Evolutionary conservation across 768 basidiomycete species (phyloP), one percentile per base, ranked within the genome.

Genomic region (Pleurotus platypus): DNA sequence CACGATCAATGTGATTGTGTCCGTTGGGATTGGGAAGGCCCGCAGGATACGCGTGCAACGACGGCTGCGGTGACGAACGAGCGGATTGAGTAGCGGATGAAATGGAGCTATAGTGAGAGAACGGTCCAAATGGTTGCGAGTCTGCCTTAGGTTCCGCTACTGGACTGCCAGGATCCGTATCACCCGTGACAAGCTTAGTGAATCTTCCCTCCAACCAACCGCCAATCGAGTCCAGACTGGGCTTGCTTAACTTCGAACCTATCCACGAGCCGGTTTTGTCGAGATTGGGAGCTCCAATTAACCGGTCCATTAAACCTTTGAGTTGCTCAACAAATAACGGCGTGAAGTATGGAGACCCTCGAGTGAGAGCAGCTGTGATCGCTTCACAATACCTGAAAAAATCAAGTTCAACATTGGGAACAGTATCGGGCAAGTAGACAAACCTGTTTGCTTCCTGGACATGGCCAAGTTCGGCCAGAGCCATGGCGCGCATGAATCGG

Each of bases 121-220:
- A 98, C 6, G 96, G 92, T 3, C 95, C 96, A 4, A 82, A 71
- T 63, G 77, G 78, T 15, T 77, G 68, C 30, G 74, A 75, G 49
- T 77, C 73, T 48, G 69, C 69, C 13, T 70, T 60, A 54, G 74
- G 76, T 35, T 76, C 75, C 38, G 72, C 75, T 11, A 69, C 69
- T 5, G 68, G 65, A 9, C 80, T 70, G 13, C 75, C 73, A 8
- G 74, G 68, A 39, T 89, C 89, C n/a, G 78, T 82, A 51, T 97
- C 94, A 2, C 96, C 97, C 7, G 95, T 92, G 58, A 99, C 94
- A 63, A 99, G 87, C 67, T 95, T 95, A 13, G 93, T 93, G 66
- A 99, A 84, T 15, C 90, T 84, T 11, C 91, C 89, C 71, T 94
- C 96, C 22, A 98, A 78, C 89, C 94, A 98, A 45, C 86, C 88